phyloP scores from a whole-genome alignment of 2,329 filamentous ascomycete species.

The Fusarium torulosum region DNA sequence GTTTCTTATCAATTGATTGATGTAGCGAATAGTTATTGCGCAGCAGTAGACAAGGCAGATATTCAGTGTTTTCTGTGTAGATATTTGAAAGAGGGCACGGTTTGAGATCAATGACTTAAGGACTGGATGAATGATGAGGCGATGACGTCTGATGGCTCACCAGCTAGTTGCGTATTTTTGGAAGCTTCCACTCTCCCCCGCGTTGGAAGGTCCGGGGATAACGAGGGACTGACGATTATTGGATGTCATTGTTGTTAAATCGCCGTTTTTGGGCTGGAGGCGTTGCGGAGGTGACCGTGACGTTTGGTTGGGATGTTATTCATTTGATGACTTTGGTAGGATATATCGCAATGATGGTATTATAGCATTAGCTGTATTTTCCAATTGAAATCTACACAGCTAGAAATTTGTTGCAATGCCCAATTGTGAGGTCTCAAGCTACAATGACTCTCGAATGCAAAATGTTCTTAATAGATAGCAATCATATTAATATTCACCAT shows the following conservation, averaged over 20 bases:
- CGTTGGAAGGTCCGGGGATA: constrained; percentile 9
- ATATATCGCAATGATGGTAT: no score
- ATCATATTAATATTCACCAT: no score
- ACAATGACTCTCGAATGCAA: not conserved
- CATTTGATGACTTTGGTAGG: not conserved
- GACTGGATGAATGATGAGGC: constrained; percentile 33
- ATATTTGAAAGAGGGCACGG: not conserved
- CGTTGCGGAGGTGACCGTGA: constrained; percentile 1
- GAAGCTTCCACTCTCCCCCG: constrained; percentile 19
- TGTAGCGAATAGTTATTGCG: not conserved
- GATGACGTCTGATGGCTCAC: constrained; percentile 38
- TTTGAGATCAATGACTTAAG: constrained; percentile 26
- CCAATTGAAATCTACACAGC: no score
- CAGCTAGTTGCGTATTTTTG: not conserved
- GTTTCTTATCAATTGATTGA: not conserved
- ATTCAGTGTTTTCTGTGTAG: not conserved
- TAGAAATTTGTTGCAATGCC: no score
- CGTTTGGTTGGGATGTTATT: not conserved
- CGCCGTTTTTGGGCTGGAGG: constrained; percentile 23
- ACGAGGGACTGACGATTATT: constrained; percentile 23
- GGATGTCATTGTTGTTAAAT: constrained; percentile 13
- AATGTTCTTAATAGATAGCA: no score
- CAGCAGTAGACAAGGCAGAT: not conserved
- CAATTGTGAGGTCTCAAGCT: no score
- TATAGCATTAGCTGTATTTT: not conserved